These are phyloP conservation scores for Aspergillus tamarii DNA, from an alignment of 2,329 filamentous ascomycete species.

Conservation along the genomic window DNA sequence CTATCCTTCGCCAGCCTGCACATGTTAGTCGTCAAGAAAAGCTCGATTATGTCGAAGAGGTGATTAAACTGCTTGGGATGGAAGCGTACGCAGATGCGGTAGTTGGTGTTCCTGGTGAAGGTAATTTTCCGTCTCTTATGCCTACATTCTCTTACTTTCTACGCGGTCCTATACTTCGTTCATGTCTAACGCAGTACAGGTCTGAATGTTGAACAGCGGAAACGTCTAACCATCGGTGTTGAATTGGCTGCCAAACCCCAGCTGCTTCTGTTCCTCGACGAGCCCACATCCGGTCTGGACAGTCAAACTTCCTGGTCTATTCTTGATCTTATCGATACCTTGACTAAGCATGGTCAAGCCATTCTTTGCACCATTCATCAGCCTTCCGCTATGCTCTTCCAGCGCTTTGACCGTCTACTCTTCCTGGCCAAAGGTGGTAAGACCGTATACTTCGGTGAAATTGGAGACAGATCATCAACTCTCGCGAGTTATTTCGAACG, in stretches of 20 bases:
- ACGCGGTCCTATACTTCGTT: background rate
- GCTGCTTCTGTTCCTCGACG: slow-evolving; percentile 87
- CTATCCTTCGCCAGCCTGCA: slow-evolving; percentile 79
- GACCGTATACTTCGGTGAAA: slow-evolving; percentile 71
- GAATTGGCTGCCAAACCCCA: slow-evolving; percentile 91
- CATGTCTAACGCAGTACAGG: slow-evolving; percentile 30
- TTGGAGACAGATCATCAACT: slow-evolving; percentile 62
- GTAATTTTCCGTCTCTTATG: slow-evolving; percentile 38
- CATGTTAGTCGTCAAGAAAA: slow-evolving; percentile 75
- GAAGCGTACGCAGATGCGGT: slow-evolving; percentile 85
- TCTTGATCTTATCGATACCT: slow-evolving; percentile 81
- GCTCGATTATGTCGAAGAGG: slow-evolving; percentile 82
- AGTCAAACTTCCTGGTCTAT: slow-evolving; percentile 94
- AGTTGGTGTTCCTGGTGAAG: slow-evolving; percentile 87
- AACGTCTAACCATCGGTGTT: slow-evolving; percentile 90
- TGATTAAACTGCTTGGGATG: slow-evolving; percentile 91
- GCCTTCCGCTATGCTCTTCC: slow-evolving; percentile 92
- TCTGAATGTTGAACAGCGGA: slow-evolving; percentile 66
- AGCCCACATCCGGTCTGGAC: slow-evolving; percentile 92
- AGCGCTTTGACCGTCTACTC: slow-evolving; percentile 72
- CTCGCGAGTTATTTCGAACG: slow-evolving; percentile 66
- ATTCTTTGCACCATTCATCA: slow-evolving; percentile 98
- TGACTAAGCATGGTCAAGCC: slow-evolving; percentile 85
- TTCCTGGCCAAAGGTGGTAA: slow-evolving; percentile 68
- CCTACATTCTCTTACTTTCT: background rate